phyloP scores from a whole-genome alignment of 1,139 yeast genomes.

The Suzukiozyma palmioleophila region DNA sequence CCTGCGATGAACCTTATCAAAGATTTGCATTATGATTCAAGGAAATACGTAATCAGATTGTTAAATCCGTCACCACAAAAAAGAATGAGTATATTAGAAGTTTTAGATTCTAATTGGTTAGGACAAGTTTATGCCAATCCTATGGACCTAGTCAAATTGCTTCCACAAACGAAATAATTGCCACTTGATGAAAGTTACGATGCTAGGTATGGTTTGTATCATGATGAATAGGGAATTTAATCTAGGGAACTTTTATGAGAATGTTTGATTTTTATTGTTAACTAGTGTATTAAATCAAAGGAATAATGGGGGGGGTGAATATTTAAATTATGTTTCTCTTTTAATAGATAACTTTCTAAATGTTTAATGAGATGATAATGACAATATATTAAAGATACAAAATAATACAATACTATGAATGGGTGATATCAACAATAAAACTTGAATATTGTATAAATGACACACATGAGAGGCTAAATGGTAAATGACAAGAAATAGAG shows the following conservation, averaged over 20 bases:
- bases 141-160: conserved; percentile 26
- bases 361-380: neutral
- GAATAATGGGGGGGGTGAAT: no score
- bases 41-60: conserved; percentile 28
- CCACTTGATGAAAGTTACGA: no score
- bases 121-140: conserved; percentile 42
- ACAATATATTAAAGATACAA: conserved; percentile 3
- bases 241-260: no score
- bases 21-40: conserved; percentile 36
- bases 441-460: conserved; percentile 5
- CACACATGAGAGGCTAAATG: conserved; percentile 4
- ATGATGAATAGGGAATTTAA: no score
- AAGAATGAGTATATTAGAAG: conserved; percentile 21
- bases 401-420: conserved; percentile 3
- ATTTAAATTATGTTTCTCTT: no score
- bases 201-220: no score
- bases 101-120: conserved; percentile 36
- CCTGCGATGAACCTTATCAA: conserved; percentile 34
- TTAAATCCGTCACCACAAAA: conserved; percentile 28
- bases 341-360: no score
- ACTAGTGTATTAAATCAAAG: no score
- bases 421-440: conserved; percentile 1
- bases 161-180: conserved; percentile 4
- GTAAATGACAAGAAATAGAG: conserved; percentile 1
- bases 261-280: no score